Evolutionary conservation across 345 rosid species (phyloP), one percentile per base, ranked within the genome.

Genomic region (Excoecaria cochinchinensis): DNA sequence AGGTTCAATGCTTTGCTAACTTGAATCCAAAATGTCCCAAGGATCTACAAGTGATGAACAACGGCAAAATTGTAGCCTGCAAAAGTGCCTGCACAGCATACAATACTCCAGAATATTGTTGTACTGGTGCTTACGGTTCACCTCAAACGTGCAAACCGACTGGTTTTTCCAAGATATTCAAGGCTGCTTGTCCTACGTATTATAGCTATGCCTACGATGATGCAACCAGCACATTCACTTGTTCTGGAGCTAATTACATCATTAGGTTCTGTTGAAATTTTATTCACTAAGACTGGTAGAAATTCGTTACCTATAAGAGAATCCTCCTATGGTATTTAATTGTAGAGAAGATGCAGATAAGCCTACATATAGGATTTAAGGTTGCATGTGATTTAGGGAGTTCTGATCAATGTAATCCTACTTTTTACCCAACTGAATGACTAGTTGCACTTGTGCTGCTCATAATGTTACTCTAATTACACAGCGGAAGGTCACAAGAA

Each of bases 181-280:
- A 87, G 76, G 74, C 75, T 1, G 79, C 85, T 60, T 89, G 90
- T 16, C 87, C 86, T 0, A 62, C 76, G 59, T 83, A 86, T 38
- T 89, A 85, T 55, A 84, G 86, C 51, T 86, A 87, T 40, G 92
- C 92, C 12, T 85, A 82, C 39, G 90, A 85, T 74, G 88, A 88
- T 73, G 73, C 81, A 13, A 74, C 90, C 0, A 88, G 89, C 74
- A 60, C 68, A 10, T 79, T 82, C 31, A 86, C 87, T 24, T 82
- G 87, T 55, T 12, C 62, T 0, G 78, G 68, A 12, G 76, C 88
- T 36, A 84, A 85, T 60, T 89, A 89, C 51, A 13, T 69, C 31
- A 84, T 87, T 53, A 79, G 72, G 31, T 89, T 84, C 57, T 87
- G 89, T 58, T 76, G 63, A 77, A 21, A 0, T 71, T 31, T 14